Evolutionary conservation across 1,139 yeast species (phyloP).

Genomic region (Candida sp.): DNA sequence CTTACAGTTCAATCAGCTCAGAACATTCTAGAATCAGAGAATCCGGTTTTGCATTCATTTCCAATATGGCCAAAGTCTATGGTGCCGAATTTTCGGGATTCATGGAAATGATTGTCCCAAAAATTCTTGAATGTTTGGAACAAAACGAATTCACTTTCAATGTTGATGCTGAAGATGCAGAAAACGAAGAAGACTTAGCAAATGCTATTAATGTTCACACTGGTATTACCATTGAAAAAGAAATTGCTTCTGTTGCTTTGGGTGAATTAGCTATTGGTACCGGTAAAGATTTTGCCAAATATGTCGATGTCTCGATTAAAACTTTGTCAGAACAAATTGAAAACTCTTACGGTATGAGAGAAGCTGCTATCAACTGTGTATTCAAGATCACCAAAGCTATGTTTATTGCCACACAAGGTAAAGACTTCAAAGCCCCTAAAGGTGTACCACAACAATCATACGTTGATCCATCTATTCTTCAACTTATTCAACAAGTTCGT

Average conservation of each 20-base stretch:
- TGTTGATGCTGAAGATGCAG: conserved; percentile 37
- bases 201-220: conserved; percentile 84
- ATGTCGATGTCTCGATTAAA: conserved; percentile 67
- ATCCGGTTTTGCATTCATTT: conserved; percentile 91
- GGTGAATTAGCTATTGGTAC: conserved; percentile 88
- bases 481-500: conserved; percentile 66
- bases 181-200: conserved; percentile 56
- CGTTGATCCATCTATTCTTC: conserved; percentile 53
- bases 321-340: conserved; percentile 71
- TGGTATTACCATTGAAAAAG: conserved; percentile 95
- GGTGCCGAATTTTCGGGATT: conserved; percentile 88
- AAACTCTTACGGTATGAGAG: conserved; percentile 90
- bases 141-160: conserved; percentile 74
- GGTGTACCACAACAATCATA: conserved; percentile 70
- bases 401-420: conserved; percentile 54
- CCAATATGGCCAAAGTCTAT: conserved; percentile 93
- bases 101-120: conserved; percentile 79
- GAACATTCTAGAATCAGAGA: conserved; percentile 87
- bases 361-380: conserved; percentile 75
- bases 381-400: conserved; percentile 82
- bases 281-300: conserved; percentile 74
- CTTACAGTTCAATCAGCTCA: conserved; percentile 74
- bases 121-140: conserved; percentile 76
- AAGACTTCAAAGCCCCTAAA: conserved; percentile 56
- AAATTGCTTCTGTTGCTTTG: conserved; percentile 92